phyloP scores from a whole-genome alignment of 805 yeast genomes.

The Priceomyces carsonii region DNA sequence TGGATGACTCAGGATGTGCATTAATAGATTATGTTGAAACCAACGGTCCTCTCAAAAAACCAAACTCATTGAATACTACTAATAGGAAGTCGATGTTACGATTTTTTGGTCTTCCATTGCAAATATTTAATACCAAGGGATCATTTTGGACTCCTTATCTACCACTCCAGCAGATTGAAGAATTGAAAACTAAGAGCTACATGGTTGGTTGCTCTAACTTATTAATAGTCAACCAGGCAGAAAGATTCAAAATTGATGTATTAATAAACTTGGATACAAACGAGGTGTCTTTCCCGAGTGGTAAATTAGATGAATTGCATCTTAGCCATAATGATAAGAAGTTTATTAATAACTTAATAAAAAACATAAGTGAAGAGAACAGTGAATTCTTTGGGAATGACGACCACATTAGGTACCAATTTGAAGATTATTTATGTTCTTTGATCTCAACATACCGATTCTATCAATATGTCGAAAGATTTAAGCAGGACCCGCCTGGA shows the following conservation, averaged over 20 bases:
- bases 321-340: slow-evolving; percentile 58
- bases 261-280: slow-evolving; percentile 69
- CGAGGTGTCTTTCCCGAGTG: slow-evolving; percentile 46
- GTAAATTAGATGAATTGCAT: slow-evolving; percentile 29
- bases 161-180: slow-evolving; percentile 89
- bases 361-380: slow-evolving; percentile 44
- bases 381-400: slow-evolving; percentile 51
- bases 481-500: slow-evolving; percentile 43
- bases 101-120: slow-evolving; percentile 87
- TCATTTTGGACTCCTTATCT: slow-evolving; percentile 90
- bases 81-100: slow-evolving; percentile 74
- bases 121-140: slow-evolving; percentile 75
- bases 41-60: slow-evolving; percentile 51
- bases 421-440: slow-evolving; percentile 87
- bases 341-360: slow-evolving; percentile 64
- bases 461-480: slow-evolving; percentile 51
- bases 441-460: slow-evolving; percentile 73
- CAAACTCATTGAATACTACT: slow-evolving; percentile 71
- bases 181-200: slow-evolving; percentile 65
- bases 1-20: slow-evolving; percentile 83
- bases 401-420: slow-evolving; percentile 82
- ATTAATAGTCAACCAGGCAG: slow-evolving; percentile 64
- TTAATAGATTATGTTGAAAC: slow-evolving; percentile 53
- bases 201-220: slow-evolving; percentile 89
- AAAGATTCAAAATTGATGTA: slow-evolving; percentile 62